Conservation (phyloP, 139 green algal species). For the Tetradesmus obliquus region DNA sequence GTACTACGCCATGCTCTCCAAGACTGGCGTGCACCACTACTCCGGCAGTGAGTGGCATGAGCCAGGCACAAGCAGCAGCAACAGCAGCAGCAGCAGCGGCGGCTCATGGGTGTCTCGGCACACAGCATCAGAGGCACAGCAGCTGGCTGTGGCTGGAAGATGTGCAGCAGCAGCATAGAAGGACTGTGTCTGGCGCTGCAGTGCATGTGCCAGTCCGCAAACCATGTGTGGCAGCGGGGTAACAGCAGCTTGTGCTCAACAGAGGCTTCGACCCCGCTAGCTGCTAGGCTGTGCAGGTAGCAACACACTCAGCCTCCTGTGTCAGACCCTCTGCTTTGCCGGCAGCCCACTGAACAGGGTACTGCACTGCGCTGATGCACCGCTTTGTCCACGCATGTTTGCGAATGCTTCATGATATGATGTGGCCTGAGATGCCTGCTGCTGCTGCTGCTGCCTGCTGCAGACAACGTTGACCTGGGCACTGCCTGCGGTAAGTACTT, state of each 20-base stretch:
- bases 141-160: background rate
- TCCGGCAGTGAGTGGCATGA: slow-evolving; percentile 82
- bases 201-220: too few relatives aligned
- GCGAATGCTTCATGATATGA: background rate
- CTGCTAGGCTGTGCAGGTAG: too few relatives aligned
- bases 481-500: slow-evolving; percentile 98
- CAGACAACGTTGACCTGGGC: slow-evolving; percentile 98
- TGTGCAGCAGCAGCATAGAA: background rate
- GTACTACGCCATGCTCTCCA: slow-evolving; percentile 99
- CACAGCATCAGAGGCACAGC: background rate
- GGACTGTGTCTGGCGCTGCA: too few relatives aligned
- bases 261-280: too few relatives aligned
- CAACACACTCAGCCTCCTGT: too few relatives aligned
- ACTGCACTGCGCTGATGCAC: background rate
- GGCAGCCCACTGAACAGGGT: too few relatives aligned
- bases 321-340: too few relatives aligned
- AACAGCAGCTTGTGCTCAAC: too few relatives aligned
- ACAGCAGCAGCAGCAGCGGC: background rate
- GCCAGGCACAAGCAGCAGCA: background rate
- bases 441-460: background rate
- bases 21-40: slow-evolving; percentile 99
- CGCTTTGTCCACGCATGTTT: background rate
- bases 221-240: too few relatives aligned
- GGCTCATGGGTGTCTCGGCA: background rate
- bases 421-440: background rate